These are phyloP conservation scores for Colletotrichum sp. DNA, from an alignment of 2,329 filamentous ascomycete genomes.

Conservation along the genomic window DNA sequence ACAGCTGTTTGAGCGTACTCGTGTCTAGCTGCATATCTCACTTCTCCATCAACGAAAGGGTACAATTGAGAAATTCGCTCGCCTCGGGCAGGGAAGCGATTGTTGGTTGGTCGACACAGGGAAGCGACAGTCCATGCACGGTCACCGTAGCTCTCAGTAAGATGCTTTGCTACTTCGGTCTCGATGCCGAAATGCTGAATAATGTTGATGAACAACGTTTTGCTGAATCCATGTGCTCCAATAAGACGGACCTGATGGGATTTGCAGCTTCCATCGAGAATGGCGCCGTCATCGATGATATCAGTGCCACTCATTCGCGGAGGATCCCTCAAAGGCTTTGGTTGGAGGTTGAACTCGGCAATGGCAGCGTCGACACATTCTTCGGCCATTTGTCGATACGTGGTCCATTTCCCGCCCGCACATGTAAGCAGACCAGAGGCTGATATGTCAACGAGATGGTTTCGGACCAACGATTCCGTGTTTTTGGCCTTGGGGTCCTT, in stretches of 20 bases:
- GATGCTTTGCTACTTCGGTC: constrained; percentile 89
- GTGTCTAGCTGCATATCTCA: constrained; percentile 85
- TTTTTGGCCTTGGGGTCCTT: constrained; percentile 86
- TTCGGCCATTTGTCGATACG: constrained; percentile 92
- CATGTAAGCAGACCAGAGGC: constrained; percentile 81
- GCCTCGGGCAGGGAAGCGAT: constrained; percentile 83
- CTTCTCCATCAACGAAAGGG: constrained; percentile 90
- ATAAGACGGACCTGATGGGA: constrained; percentile 83
- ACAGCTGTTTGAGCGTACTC: constrained; percentile 93
- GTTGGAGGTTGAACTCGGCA: constrained; percentile 67
- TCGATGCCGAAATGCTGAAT: constrained; percentile 94
- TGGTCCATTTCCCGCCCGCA: constrained; percentile 92
- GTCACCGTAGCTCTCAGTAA: constrained; percentile 88
- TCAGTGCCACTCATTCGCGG: constrained; percentile 74
- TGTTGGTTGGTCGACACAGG: constrained; percentile 76
- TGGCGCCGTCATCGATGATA: constrained; percentile 72
- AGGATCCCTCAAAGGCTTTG: constrained; percentile 61
- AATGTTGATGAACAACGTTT: constrained; percentile 90
- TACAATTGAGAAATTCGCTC: constrained; percentile 82
- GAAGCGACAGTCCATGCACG: constrained; percentile 90
- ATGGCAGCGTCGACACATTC: constrained; percentile 86
- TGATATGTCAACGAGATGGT: constrained; percentile 84
- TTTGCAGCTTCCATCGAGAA: constrained; percentile 72
- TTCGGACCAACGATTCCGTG: constrained; percentile 86
- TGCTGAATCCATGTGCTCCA: constrained; percentile 86